These are phyloP conservation scores for Aspergillus luchuensis DNA, from an alignment of 2,329 filamentous ascomycete species.

Conservation along the genomic window DNA sequence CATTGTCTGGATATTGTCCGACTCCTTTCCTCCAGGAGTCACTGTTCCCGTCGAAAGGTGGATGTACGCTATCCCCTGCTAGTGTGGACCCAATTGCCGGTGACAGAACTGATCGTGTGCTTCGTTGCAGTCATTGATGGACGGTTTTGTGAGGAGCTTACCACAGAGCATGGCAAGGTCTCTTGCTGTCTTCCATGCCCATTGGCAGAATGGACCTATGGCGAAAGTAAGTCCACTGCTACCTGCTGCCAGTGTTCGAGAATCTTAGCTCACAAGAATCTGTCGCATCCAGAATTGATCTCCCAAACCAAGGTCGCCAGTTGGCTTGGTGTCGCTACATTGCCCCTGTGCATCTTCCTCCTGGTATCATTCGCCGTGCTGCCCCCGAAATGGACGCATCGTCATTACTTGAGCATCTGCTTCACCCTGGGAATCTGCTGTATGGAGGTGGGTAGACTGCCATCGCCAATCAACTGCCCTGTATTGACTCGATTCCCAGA, in stretches of 20 bases:
- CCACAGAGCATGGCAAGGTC: constrained; percentile 48
- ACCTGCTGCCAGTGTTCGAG: no score
- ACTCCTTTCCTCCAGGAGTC: constrained; percentile 68
- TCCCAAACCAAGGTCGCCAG: constrained; percentile 68
- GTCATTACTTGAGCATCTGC: constrained; percentile 91
- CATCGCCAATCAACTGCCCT: not conserved
- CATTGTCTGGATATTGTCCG: constrained; percentile 58
- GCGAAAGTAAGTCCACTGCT: constrained; percentile 47
- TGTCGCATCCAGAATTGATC: constrained; percentile 47
- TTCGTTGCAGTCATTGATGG: constrained; percentile 57
- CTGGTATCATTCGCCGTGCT: constrained; percentile 77
- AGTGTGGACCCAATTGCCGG: constrained; percentile 18
- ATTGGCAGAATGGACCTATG: constrained; percentile 73
- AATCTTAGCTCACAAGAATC: not conserved
- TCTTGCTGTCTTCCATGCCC: constrained; percentile 91
- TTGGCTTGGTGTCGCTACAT: constrained; percentile 77
- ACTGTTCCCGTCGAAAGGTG: constrained; percentile 61
- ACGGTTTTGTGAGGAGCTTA: constrained; percentile 59
- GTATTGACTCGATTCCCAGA: constrained; percentile 48
- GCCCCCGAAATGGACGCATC: constrained; percentile 83
- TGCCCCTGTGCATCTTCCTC: constrained; percentile 72
- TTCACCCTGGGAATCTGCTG: constrained; percentile 73
- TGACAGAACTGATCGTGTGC: constrained; percentile 22
- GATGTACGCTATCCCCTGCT: constrained; percentile 60
- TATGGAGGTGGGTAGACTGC: constrained; percentile 67